A percentile compares a stretch with the other conserved stretches of the same genome.
Conservation (phyloP, 2,329 filamentous ascomycete genomes). For the Talaromyces sp. region DNA sequence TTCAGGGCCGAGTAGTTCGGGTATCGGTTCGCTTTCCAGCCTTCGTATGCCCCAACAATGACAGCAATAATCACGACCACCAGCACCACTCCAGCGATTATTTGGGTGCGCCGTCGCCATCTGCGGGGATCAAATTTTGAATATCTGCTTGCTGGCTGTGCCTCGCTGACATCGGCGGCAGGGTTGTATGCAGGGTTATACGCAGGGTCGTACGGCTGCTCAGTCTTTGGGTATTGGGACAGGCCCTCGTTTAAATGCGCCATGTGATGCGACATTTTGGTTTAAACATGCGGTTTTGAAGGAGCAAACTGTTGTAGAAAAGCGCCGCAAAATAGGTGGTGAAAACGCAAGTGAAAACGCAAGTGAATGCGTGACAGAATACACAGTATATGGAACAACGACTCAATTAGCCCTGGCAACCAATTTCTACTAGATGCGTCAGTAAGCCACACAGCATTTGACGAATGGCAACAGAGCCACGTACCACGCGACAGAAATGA, state of each 20-base stretch:
- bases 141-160: not conserved
- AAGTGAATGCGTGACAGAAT: not conserved
- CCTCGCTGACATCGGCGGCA: not conserved
- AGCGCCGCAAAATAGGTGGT: not conserved
- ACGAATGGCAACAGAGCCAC: not conserved
- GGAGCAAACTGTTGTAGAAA: not conserved
- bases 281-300: not conserved
- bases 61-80: conserved; percentile 38
- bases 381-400: not conserved
- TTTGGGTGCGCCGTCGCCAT: conserved; percentile 52
- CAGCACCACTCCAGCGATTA: conserved; percentile 35
- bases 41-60: conserved; percentile 40
- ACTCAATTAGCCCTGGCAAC: not conserved
- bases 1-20: conserved; percentile 37
- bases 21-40: conserved; percentile 33
- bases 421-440: not conserved
- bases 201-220: not conserved
- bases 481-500: not conserved
- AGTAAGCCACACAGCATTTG: not conserved
- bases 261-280: not conserved
- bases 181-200: not conserved
- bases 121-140: conserved; percentile 45
- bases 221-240: not conserved
- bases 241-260: not conserved
- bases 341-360: not conserved